Conservation (phyloP, 148 eudicot genomes). For the Arctostaphylos glauca region DNA sequence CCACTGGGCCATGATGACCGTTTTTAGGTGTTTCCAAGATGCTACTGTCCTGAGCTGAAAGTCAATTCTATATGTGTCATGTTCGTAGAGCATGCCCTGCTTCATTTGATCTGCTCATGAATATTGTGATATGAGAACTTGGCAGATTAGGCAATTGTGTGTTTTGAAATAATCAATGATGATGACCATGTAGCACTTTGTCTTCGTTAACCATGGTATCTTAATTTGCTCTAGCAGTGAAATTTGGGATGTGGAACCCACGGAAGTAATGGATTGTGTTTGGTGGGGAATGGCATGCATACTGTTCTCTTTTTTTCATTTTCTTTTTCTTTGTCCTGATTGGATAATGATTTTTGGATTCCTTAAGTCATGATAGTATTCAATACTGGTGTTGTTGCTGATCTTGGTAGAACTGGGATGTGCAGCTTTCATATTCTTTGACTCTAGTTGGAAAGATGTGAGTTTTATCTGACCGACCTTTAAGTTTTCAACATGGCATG, state of each 20-base stretch:
- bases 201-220: constrained; percentile 1
- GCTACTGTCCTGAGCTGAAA: constrained; percentile 2
- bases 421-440: constrained; percentile 84
- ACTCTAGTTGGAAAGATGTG: constrained; percentile 79
- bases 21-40: not conserved
- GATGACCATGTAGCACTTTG: not conserved
- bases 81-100: not conserved
- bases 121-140: not conserved
- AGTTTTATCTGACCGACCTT: constrained; percentile 20
- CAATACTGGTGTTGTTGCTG: constrained; percentile 66
- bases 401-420: constrained; percentile 76
- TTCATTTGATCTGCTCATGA: not conserved
- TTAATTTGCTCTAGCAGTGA: not conserved
- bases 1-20: not conserved
- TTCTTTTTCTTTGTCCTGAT: constrained; percentile 3
- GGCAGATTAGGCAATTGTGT: not conserved
- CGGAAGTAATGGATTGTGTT: not conserved
- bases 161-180: not conserved
- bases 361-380: constrained; percentile 76
- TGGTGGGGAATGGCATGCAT: not conserved
- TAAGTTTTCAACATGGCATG: constrained; percentile 8
- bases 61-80: not conserved
- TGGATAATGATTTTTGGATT: constrained; percentile 10
- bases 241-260: not conserved
- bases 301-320: not conserved